A percentile compares a stretch with the other conserved stretches of the same genome.
phyloP scores from a whole-genome alignment of 371 early-diverging fungal genomes.

The Actinomucor elegans region DNA sequence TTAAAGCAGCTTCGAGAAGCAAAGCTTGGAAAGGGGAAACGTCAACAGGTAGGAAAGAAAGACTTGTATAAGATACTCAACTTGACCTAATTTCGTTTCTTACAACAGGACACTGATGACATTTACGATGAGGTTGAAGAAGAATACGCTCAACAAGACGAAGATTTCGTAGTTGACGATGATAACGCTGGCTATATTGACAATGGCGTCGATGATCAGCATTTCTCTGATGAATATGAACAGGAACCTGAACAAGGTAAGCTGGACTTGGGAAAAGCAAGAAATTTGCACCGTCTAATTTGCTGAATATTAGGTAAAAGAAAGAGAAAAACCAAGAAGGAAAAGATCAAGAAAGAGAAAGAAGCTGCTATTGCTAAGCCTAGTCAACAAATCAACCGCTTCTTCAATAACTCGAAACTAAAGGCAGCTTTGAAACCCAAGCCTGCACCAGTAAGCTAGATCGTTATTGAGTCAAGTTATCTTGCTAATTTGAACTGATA shows the following conservation, averaged over 20 bases:
- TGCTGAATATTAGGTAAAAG: conserved; percentile 4
- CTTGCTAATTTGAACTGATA: background rate
- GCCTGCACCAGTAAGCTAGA: conserved; percentile 8
- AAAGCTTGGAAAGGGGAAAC: conserved; percentile 5
- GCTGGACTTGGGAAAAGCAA: background rate
- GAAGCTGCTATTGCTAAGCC: conserved; percentile 18
- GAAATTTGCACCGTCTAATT: background rate
- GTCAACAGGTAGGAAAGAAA: background rate
- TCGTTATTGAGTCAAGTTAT: background rate
- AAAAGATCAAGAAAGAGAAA: conserved; percentile 25
- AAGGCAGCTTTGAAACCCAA: conserved; percentile 17
- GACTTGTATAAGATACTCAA: background rate
- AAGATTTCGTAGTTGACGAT: conserved; percentile 84
- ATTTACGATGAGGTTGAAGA: conserved; percentile 65
- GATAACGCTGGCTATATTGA: conserved; percentile 85
- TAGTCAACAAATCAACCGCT: conserved; percentile 25
- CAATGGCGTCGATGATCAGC: conserved; percentile 66
- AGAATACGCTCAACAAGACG: conserved; percentile 64
- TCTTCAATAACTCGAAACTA: conserved; percentile 25
- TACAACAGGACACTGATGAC: conserved; percentile 25
- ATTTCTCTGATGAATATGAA: conserved; percentile 54
- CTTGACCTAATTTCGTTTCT: background rate
- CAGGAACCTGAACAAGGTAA: conserved; percentile 17
- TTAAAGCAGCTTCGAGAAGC: conserved; percentile 16
- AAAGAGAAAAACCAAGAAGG: conserved; percentile 19